Base-by-base conservation (phyloP, 1,284 basidiomycete genomes). In the Cystobasidium pallidum region DNA sequence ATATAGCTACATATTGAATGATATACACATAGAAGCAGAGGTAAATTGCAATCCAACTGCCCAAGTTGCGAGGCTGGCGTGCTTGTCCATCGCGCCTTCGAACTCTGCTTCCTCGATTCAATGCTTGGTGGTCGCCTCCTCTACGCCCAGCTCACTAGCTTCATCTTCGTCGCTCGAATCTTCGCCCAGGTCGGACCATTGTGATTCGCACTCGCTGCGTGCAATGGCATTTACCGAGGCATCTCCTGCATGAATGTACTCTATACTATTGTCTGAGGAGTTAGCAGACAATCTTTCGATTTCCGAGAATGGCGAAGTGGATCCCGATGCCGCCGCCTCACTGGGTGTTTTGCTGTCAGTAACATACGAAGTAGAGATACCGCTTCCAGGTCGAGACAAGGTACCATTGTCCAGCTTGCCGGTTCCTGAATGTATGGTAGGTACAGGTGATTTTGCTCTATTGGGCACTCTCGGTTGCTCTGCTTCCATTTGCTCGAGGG, bases 161-260 rank as follows among this genome's bases (percentile, higher is more conserved):
- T 39, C 64, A 19, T 68, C 66, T 7, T 68, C 66, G 21, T 39
- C 36, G n/a, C 52, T 57, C 17, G 36, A 43, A 41, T 68, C 66
- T 24, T 68, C 66, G 4, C 66, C 66, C 39, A 68, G 28, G 32
- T 68, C 66, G 17, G 66, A 68, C 66, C 66, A 68, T 24, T 54
- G 52, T 17, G 66, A 68, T 11, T 68, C 66, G 24, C 21, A 32
- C 34, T 68, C 66, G 24, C 55, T 55, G 28, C 21, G 54, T 43
- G 19, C 21, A 39, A 19, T 26, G 45, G 15, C 1, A 17, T 13
- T 21, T 47, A 10, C 17, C 24, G 57, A 7, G 2, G 30, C 32
- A 36, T 19, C 17, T 30, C 57, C 15, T 1, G n/a, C 13, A 19
- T 6, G 11, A 17, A n/a, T 11, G 4, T 30, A 36, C 8, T 54